phyloP scores from a whole-genome alignment of 1,139 yeast species.

The Nematodospora anomalae region DNA sequence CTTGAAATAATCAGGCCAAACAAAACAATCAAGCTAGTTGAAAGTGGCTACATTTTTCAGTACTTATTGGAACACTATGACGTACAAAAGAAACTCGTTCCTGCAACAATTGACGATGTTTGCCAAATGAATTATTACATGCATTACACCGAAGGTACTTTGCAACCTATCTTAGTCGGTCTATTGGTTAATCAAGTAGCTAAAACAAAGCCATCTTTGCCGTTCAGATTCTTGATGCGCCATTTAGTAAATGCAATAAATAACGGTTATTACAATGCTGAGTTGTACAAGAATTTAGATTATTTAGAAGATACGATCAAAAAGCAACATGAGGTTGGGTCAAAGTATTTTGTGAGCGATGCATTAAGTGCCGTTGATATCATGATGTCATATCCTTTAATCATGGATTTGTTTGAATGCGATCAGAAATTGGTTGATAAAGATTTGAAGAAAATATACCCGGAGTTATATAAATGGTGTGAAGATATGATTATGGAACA shows the following conservation, averaged over 20 bases:
- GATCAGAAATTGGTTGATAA: slow-evolving; percentile 6
- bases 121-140: slow-evolving; percentile 33
- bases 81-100: slow-evolving; percentile 23
- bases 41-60: slow-evolving; percentile 36
- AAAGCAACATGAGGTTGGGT: slow-evolving; percentile 22
- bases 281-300: slow-evolving; percentile 24
- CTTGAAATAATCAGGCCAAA: slow-evolving; percentile 27
- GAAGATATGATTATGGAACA: slow-evolving; percentile 15
- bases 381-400: slow-evolving; percentile 34
- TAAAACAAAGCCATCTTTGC: slow-evolving; percentile 27
- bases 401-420: slow-evolving; percentile 21
- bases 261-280: slow-evolving; percentile 26
- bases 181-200: slow-evolving; percentile 29
- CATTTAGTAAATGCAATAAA: slow-evolving; percentile 25
- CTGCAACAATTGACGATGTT: slow-evolving; percentile 24
- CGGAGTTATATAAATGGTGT: slow-evolving; percentile 29
- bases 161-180: slow-evolving; percentile 34
- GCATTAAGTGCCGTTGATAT: slow-evolving; percentile 40
- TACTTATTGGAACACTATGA: slow-evolving; percentile 34
- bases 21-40: slow-evolving; percentile 22
- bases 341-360: slow-evolving; percentile 35
- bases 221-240: slow-evolving; percentile 23
- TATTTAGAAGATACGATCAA: slow-evolving; percentile 32
- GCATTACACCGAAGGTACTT: slow-evolving; percentile 39
- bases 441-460: slow-evolving; percentile 16